Base-by-base conservation (phyloP, 768 basidiomycete species). In the Clavulina sp. region DNA sequence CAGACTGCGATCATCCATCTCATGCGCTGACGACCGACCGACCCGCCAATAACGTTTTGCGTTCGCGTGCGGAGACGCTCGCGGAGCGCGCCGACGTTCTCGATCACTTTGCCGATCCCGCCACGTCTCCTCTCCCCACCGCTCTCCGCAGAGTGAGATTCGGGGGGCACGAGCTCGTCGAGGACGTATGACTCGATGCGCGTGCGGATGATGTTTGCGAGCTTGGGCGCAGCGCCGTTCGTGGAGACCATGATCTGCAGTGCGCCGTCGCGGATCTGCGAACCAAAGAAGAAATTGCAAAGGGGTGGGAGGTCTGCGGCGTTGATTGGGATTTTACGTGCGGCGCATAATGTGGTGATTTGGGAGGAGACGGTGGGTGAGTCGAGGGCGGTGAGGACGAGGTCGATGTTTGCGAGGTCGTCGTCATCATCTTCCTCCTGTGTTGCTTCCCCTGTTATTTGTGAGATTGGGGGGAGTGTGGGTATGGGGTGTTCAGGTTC, bases 231-330 rank as follows among this genome's bases (percentile, higher is more conserved):
- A 59, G 84, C 80, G 30, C 95, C 95, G 55, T 86, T 86, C 3
- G 95, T 97, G 18, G 88, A 92, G 49, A 99, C 79, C 84, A 97
- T 83, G 57, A 99, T 78, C 66, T 95, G 91, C 23, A 99, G 68
- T 0, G 92, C 86, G 0, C 93, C 92, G 54, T 80, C 74, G 29
- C 87, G 80, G 54, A 96, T 78, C 63, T 88, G 85, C 2, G 87
- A 84, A 48, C 95, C 95, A 67, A 97, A 99, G 70, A 92, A 97
- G 62, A 99, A 99, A 66, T 99, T 93, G 71, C 95, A 99, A 40
- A 80, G 76, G 41, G 84, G 78, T 2, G 95, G 95, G 54, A 96
- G 83, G 68, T 99, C 93, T 34, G 95, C 95, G 55, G 89, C 88
- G 65, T 99, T 99, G 51, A 93, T 81, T 4, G 91, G 88, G 48